Evolutionary conservation across 2,329 filamentous ascomycete species (phyloP).

Genomic region (Pestalotiopsis sp.): DNA sequence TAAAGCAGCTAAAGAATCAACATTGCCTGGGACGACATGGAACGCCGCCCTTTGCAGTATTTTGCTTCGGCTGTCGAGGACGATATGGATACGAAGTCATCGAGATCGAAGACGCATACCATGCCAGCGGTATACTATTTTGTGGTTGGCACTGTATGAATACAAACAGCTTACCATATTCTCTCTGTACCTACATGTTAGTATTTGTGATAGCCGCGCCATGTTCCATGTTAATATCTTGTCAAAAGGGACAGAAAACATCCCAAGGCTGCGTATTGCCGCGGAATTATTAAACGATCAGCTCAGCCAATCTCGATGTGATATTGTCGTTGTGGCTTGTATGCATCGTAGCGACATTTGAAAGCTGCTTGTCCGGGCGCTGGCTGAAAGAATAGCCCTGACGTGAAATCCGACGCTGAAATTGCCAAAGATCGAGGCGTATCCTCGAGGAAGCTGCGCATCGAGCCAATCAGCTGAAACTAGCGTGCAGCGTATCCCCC

Average conservation of each 20-base stretch:
- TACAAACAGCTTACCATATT: not conserved
- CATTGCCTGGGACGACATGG: not conserved
- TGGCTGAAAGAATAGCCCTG: not conserved
- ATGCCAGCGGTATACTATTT: not conserved
- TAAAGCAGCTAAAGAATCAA: not conserved
- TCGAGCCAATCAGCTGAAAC: conserved; percentile 11
- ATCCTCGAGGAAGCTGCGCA: not conserved
- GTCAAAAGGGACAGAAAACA: not conserved
- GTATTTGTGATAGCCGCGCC: not conserved
- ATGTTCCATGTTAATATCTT: not conserved
- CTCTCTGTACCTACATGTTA: not conserved
- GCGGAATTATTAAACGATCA: not conserved
- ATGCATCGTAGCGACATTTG: not conserved
- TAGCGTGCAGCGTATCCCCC: not conserved
- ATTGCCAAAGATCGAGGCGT: conserved; percentile 3
- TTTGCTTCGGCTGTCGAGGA: too few species aligned
- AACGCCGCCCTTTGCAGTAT: too few species aligned
- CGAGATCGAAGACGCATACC: not conserved
- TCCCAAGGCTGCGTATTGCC: not conserved
- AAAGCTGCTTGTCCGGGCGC: not conserved
- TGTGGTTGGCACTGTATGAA: not conserved
- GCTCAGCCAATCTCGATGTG: not conserved
- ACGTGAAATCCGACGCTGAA: not conserved
- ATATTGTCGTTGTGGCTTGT: not conserved
- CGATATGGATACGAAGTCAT: not conserved